These are phyloP conservation scores for Allium fistulosum DNA, from an alignment of 106 monocot species.

Conservation along the genomic window DNA sequence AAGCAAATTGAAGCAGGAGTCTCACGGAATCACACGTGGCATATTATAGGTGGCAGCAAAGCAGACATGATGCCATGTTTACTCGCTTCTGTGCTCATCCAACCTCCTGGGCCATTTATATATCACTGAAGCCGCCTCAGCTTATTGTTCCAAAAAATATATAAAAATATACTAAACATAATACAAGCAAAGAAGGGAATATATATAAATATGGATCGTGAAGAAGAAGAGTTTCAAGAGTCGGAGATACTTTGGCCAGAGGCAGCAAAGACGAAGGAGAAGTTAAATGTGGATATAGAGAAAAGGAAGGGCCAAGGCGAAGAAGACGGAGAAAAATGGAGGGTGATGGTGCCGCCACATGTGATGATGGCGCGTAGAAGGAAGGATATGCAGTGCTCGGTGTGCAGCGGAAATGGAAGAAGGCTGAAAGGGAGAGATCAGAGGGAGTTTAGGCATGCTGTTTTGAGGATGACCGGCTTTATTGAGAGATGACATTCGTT, in stretches of 20 bases:
- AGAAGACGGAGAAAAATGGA: neutral
- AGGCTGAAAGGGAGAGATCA: constrained; percentile 51
- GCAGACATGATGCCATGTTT: neutral
- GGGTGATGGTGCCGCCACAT: constrained; percentile 21
- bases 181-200: neutral
- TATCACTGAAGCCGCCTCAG: neutral
- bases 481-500: constrained; percentile 7
- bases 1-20: no score
- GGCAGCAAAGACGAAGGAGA: neutral
- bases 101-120: neutral
- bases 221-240: neutral
- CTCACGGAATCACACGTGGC: no score
- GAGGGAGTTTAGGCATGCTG: constrained; percentile 30
- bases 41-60: no score
- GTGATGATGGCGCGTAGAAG: constrained; percentile 22
- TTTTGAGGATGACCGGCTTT: constrained; percentile 44
- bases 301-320: neutral
- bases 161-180: no score
- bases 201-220: neutral
- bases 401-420: constrained; percentile 35
- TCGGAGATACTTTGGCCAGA: neutral
- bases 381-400: constrained; percentile 19
- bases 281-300: neutral
- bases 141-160: neutral
- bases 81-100: neutral